Evolutionary conservation across 805 yeast species (phyloP).

Genomic region (Suhomyces sp.): DNA sequence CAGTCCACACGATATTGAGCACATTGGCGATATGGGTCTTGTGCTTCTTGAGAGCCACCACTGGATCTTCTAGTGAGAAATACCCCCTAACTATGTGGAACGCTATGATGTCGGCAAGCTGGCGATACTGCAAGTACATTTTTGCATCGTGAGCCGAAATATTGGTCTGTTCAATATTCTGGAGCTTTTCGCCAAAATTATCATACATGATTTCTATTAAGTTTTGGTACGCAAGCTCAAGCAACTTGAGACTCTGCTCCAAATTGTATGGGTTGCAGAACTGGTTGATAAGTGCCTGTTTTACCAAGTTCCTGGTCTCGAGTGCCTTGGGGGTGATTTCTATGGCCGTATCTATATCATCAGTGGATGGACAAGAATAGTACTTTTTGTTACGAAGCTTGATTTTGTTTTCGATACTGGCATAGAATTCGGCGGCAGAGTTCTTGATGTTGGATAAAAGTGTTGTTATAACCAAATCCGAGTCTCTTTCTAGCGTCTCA

Average conservation of each 20-base stretch:
- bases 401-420: conserved; percentile 27
- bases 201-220: conserved; percentile 24
- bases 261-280: conserved; percentile 31
- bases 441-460: conserved; percentile 28
- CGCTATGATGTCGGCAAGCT: conserved; percentile 56
- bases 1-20: conserved; percentile 22
- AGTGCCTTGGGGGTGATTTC: conserved; percentile 35
- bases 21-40: conserved; percentile 59
- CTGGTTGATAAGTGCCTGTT: conserved; percentile 34
- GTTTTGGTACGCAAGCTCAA: conserved; percentile 35
- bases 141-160: conserved; percentile 27
- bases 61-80: conserved; percentile 56
- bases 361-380: conserved; percentile 30
- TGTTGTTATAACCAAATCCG: conserved; percentile 29
- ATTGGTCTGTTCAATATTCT: not conserved
- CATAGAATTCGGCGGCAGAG: conserved; percentile 32
- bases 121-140: conserved; percentile 35
- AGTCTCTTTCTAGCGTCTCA: conserved; percentile 21
- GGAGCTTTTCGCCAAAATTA: conserved; percentile 7
- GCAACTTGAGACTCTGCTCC: conserved; percentile 23
- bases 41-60: conserved; percentile 61
- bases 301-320: conserved; percentile 37
- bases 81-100: conserved; percentile 61
- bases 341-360: conserved; percentile 23
- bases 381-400: conserved; percentile 36